A percentile compares a stretch with the other conserved stretches of the same genome.
Evolutionary conservation across 345 rosid species (phyloP).

Genomic region (Brassica incana): DNA sequence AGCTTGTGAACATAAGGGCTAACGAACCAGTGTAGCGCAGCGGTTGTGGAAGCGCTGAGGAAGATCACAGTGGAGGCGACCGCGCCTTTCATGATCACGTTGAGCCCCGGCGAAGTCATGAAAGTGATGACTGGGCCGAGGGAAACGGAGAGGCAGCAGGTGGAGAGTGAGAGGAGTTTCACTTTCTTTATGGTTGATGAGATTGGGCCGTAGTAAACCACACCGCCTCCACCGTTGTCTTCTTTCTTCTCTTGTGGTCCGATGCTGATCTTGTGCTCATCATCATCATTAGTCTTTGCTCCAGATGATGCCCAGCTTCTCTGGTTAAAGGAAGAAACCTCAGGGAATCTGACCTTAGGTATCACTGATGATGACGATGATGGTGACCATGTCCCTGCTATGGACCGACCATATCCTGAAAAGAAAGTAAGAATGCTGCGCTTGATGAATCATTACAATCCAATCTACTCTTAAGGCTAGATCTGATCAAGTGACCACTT

Average conservation of each 20-base stretch:
- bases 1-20: conserved; percentile 91
- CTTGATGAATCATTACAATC: neutral
- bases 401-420: neutral
- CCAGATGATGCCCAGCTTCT: conserved; percentile 68
- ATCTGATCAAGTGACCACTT: neutral
- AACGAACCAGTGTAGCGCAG: conserved; percentile 85
- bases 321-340: conserved; percentile 30
- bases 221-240: conserved; percentile 41
- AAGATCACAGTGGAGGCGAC: conserved; percentile 84
- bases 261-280: conserved; percentile 67
- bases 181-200: conserved; percentile 92
- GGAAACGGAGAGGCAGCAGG: conserved; percentile 72
- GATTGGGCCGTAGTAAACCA: conserved; percentile 78
- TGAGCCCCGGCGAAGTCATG: conserved; percentile 79
- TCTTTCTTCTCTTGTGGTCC: conserved; percentile 58
- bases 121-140: conserved; percentile 88
- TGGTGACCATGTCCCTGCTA: neutral
- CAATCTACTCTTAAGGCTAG: too few relatives aligned
- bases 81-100: conserved; percentile 87
- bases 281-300: conserved; percentile 43
- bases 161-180: conserved; percentile 87
- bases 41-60: conserved; percentile 79
- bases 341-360: neutral
- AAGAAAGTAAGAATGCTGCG: neutral
- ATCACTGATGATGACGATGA: neutral